These are phyloP conservation scores for Scutellaria minor DNA, from an alignment of 257 asterid genomes.

Conservation along the genomic window DNA sequence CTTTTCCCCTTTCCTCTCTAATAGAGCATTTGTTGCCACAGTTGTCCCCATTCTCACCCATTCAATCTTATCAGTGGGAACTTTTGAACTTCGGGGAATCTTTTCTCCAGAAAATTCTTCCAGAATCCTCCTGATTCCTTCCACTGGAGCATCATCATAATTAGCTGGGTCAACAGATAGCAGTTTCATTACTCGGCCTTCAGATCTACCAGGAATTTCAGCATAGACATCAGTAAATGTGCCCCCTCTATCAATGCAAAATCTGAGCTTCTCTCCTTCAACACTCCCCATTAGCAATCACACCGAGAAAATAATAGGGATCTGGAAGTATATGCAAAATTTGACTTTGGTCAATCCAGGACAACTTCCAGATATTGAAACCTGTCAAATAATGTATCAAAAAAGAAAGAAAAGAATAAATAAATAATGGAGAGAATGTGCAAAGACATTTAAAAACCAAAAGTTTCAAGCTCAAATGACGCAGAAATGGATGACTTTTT, in stretches of 20 bases:
- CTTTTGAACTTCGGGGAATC: constrained; percentile 73
- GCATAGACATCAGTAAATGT: constrained; percentile 98
- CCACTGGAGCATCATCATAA: constrained; percentile 96
- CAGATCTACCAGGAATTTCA: constrained; percentile 84
- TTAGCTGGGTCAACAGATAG: constrained; percentile 95
- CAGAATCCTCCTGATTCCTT: constrained; percentile 89
- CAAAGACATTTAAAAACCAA: background rate
- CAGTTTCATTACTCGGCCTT: constrained; percentile 87
- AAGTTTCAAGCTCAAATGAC: background rate
- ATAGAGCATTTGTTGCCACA: constrained; percentile 91
- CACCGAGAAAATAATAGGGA: background rate
- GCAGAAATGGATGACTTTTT: background rate
- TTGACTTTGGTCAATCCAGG: constrained; percentile 20
- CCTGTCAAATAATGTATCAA: constrained; percentile 34
- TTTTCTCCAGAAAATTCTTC: constrained; percentile 80
- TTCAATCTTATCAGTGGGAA: constrained; percentile 91
- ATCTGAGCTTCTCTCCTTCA: constrained; percentile 66
- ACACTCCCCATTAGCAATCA: constrained; percentile 59
- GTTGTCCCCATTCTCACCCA: constrained; percentile 99
- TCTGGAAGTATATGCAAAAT: constrained; percentile 12
- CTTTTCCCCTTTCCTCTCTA: constrained; percentile 93
- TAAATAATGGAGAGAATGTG: background rate
- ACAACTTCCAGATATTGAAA: constrained; percentile 18
- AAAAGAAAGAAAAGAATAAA: too few relatives aligned
- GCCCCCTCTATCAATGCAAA: constrained; percentile 97